These are phyloP conservation scores for Myrica gale DNA, from an alignment of 306 rosid genomes.

Conservation along the genomic window DNA sequence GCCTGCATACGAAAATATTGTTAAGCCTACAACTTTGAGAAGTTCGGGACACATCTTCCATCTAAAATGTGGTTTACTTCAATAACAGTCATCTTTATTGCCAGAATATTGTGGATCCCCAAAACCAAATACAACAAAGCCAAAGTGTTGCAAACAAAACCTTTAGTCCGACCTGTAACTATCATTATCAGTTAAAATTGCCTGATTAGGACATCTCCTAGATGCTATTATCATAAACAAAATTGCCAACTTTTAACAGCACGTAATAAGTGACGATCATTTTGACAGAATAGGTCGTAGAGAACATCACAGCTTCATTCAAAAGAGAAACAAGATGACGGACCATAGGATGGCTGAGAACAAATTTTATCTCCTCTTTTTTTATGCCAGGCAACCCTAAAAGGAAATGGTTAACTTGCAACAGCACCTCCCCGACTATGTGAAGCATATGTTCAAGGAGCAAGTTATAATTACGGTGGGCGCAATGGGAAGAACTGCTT, in stretches of 20 bases:
- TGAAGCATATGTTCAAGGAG: slow-evolving; percentile 88
- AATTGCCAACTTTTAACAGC: not conserved
- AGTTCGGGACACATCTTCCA: not conserved
- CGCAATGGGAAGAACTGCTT: slow-evolving; percentile 91
- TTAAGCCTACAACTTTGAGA: slow-evolving; percentile 6
- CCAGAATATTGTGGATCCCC: not conserved
- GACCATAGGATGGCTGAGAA: slow-evolving; percentile 90
- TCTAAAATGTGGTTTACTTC: not conserved
- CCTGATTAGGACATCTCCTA: not conserved
- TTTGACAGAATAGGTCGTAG: slow-evolving; percentile 16
- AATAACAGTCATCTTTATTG: not conserved
- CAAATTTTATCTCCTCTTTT: slow-evolving; percentile 65
- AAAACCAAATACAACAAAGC: not conserved
- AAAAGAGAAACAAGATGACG: slow-evolving; percentile 19
- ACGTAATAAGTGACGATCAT: not conserved
- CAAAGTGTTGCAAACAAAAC: not conserved
- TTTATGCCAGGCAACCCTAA: slow-evolving; percentile 72
- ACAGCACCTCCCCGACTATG: slow-evolving; percentile 84
- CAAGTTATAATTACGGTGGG: slow-evolving; percentile 84
- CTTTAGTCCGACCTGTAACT: not conserved
- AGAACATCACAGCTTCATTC: not conserved
- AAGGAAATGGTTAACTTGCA: slow-evolving; percentile 75
- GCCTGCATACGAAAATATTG: slow-evolving; percentile 58
- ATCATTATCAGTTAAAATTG: not conserved
- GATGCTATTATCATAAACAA: not conserved